Evolutionary conservation across 768 basidiomycete species (phyloP), one percentile per base, ranked within the genome.

Genomic region (Pulveroboletus frians): DNA sequence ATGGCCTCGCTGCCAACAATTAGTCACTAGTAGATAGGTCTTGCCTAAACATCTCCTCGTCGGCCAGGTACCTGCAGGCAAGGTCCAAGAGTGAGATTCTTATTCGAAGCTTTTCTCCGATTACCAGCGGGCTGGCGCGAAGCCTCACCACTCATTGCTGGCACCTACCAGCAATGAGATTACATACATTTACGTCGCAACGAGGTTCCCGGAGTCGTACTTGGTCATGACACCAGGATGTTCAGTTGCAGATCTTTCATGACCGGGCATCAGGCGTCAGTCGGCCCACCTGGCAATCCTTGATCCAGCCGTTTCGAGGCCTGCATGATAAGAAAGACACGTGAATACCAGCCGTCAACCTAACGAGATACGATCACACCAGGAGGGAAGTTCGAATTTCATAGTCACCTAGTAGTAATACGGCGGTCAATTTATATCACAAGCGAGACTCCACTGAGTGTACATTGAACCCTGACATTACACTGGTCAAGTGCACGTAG

Each of bases 231-330:
- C 39, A 61, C 49, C 55, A 61, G 56, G 39, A 56, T 46, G 44
- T 63, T 56, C 45, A 64, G 32, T 48, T 61, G 50, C 49, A 62
- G 54, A 58, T 67, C 65, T 55, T 64, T 62, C 67, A 72, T 69
- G 56, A 71, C 69, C 45, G 66, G 59, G 51, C 64, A 62, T 58
- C 64, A 66, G 59, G 51, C 64, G 63, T 58, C 64, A 66, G 54
- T 66, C 59, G 13, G 60, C 61, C 23, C 23, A 26, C 60, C 50
- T 47, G 69, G 65, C 8, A 59, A 60, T 53, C 56, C 51, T 46
- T 66, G 59, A 56, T 68, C 65, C 54, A 71, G 63, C 53, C 69
- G 60, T 58, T 64, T 69, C 64, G 62, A 69, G 46, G 66, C 66
- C 65, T 64, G 58, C 50, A 46, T 18, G 49, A 59, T 51, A 42